Evolutionary conservation across 169 alveolate species (phyloP).

Genomic region (Eimeria acervulina): DNA sequence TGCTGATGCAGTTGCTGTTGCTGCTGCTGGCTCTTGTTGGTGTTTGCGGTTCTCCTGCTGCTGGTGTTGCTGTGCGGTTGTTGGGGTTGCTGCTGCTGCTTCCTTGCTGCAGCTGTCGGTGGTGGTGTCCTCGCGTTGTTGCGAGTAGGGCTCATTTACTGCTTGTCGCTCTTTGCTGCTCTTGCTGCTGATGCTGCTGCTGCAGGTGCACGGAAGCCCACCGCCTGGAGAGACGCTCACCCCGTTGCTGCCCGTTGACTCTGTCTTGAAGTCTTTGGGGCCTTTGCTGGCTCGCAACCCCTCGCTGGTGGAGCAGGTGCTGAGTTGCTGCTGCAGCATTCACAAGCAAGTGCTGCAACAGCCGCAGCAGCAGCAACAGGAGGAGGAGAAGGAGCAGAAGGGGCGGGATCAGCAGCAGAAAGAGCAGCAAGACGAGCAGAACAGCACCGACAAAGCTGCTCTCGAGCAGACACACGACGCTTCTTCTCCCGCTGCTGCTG

Average conservation of each 20-base stretch:
- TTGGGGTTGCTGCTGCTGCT: no score
- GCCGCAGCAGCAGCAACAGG: constrained; percentile 27
- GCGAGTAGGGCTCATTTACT: not conserved
- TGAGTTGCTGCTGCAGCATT: constrained; percentile 71
- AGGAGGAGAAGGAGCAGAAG: not conserved
- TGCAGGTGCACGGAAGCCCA: constrained; percentile 80
- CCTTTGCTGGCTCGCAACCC: constrained; percentile 75
- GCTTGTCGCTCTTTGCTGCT: constrained; percentile 6
- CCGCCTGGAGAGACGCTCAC: constrained; percentile 52
- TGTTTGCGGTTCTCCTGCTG: no score
- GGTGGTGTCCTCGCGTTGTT: not conserved
- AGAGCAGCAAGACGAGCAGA: not conserved
- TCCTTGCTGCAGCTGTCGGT: not conserved
- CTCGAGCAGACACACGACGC: not conserved
- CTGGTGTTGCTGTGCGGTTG: no score
- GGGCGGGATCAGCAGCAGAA: not conserved
- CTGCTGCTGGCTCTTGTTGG: no score
- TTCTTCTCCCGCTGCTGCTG: not conserved
- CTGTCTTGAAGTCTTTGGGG: constrained; percentile 35
- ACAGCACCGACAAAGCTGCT: constrained; percentile 35
- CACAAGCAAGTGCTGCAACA: constrained; percentile 62
- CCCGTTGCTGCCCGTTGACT: constrained; percentile 74
- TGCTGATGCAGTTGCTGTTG: not conserved
- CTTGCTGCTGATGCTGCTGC: constrained; percentile 8
- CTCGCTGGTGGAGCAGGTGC: constrained; percentile 71